Percentiles rank a stretch among this genome's conserved stretches.
Conservation (phyloP, 805 yeast genomes). For the Naumovozyma castellii region DNA sequence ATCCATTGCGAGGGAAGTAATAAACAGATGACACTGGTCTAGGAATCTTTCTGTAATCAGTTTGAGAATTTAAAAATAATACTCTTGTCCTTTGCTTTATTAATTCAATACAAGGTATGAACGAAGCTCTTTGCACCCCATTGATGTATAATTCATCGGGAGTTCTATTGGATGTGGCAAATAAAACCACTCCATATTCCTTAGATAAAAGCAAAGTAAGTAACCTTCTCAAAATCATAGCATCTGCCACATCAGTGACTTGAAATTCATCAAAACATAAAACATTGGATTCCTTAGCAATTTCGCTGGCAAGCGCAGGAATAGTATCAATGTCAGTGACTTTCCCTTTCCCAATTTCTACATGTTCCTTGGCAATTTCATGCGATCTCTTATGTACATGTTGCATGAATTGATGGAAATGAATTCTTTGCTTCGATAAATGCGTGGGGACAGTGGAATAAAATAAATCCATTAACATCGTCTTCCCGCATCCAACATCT, state of each 20-base stretch:
- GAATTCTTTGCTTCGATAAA: conserved; percentile 71
- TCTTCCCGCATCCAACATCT: conserved; percentile 97
- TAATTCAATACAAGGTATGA: conserved; percentile 82
- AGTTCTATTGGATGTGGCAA: conserved; percentile 91
- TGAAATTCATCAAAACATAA: conserved; percentile 96
- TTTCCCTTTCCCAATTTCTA: conserved; percentile 27
- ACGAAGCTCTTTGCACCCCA: conserved; percentile 87
- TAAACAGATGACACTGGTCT: conserved; percentile 76
- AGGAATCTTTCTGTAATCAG: conserved; percentile 85
- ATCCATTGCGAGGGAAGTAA: conserved; percentile 59
- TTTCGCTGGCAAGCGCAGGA: conserved; percentile 74
- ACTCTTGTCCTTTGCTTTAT: conserved; percentile 69
- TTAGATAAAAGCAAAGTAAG: conserved; percentile 56
- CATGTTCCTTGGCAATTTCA: conserved; percentile 54
- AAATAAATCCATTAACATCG: conserved; percentile 95
- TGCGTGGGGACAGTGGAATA: conserved; percentile 74
- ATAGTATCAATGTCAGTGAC: conserved; percentile 60
- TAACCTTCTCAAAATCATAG: conserved; percentile 82
- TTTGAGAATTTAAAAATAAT: conserved; percentile 75
- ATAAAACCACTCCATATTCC: conserved; percentile 73
- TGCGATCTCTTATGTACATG: conserved; percentile 80
- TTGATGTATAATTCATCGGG: conserved; percentile 90
- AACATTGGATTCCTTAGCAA: conserved; percentile 66
- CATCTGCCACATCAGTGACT: conserved; percentile 95
- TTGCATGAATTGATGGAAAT: conserved; percentile 97